Conservation (phyloP, 2,329 filamentous ascomycete genomes). For the Colletotrichum siamense region DNA sequence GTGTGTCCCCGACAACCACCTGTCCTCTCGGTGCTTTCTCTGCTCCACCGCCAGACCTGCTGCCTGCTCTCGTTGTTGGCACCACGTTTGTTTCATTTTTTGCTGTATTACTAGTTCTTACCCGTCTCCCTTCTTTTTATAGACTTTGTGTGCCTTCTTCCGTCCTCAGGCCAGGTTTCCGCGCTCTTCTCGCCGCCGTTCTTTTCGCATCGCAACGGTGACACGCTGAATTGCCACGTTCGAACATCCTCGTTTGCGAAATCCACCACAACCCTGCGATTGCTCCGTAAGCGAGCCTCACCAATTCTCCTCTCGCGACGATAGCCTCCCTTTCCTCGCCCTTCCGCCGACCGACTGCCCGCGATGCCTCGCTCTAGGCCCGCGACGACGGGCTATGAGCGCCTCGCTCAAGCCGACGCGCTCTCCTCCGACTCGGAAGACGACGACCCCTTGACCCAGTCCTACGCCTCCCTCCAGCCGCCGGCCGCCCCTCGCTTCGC, state of each 20-base stretch:
- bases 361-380: conserved; percentile 68
- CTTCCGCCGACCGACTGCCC: background rate
- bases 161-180: background rate
- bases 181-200: background rate
- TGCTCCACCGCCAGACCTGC: background rate
- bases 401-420: conserved; percentile 81
- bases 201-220: background rate
- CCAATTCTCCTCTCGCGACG: background rate
- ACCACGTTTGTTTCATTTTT: background rate
- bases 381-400: conserved; percentile 82
- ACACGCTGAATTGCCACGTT: background rate
- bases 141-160: background rate
- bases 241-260: background rate
- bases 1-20: background rate
- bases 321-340: background rate
- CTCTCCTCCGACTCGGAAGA: conserved; percentile 75
- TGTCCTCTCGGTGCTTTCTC: background rate
- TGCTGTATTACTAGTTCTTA: background rate
- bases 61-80: background rate
- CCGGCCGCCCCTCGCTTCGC: conserved; percentile 68
- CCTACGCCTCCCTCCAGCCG: conserved; percentile 62
- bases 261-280: background rate
- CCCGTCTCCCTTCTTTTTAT: background rate
- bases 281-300: background rate
- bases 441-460: conserved; percentile 61